phyloP scores from a whole-genome alignment of 306 rosid genomes.

The Cucumis melo region DNA sequence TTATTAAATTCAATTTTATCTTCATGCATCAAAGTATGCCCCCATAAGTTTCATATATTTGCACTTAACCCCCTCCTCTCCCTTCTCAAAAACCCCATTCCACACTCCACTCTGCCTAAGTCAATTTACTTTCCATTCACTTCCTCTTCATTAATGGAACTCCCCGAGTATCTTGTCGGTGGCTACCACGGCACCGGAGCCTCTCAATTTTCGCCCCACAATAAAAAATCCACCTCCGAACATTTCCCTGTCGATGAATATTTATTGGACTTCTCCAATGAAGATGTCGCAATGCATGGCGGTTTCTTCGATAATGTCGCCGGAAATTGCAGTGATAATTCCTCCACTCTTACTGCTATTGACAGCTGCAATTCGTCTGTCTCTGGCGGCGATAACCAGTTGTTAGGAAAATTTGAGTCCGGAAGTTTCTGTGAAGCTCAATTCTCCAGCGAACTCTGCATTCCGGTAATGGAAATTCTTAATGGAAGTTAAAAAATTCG shows the following conservation, averaged over 20 bases:
- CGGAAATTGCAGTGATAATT: constrained; percentile 36
- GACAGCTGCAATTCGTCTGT: constrained; percentile 43
- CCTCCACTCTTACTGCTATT: constrained; percentile 35
- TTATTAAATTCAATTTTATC: constrained; percentile 27
- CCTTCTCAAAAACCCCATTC: constrained; percentile 72
- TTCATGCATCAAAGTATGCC: constrained; percentile 43
- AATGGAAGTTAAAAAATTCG: neutral
- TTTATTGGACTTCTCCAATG: constrained; percentile 65
- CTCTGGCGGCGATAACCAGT: constrained; percentile 27
- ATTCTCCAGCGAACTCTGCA: constrained; percentile 39
- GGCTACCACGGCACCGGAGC: constrained; percentile 42
- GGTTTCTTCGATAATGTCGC: constrained; percentile 39
- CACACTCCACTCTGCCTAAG: neutral
- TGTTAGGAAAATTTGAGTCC: constrained; percentile 22
- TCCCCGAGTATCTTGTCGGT: constrained; percentile 45
- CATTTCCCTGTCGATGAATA: constrained; percentile 63
- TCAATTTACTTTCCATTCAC: neutral
- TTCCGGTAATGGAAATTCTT: constrained; percentile 32
- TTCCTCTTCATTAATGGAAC: constrained; percentile 37
- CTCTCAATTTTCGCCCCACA: constrained; percentile 31
- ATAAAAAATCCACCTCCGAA: constrained; percentile 39
- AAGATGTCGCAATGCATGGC: constrained; percentile 27
- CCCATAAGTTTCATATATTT: constrained; percentile 12
- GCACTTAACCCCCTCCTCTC: constrained; percentile 29
- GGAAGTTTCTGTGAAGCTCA: constrained; percentile 31